Evolutionary conservation across 768 basidiomycete species (phyloP).

Genomic region (Hygrocybe punicea): DNA sequence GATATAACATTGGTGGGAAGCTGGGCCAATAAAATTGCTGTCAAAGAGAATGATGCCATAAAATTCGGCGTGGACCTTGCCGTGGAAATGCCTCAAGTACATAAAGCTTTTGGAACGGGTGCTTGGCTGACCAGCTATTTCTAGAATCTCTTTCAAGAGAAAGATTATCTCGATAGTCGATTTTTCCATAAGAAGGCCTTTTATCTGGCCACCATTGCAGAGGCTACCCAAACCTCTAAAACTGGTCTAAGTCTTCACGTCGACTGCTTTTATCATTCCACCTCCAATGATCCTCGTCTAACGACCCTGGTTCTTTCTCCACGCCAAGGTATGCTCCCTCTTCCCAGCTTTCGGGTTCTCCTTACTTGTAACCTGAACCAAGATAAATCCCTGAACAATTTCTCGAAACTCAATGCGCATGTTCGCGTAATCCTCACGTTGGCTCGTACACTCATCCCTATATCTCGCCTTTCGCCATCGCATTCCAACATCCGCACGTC

Average conservation of each 20-base stretch:
- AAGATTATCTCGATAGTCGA: slow-evolving; percentile 85
- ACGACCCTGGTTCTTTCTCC: slow-evolving; percentile 63
- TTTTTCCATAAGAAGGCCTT: slow-evolving; percentile 92
- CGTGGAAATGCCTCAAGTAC: slow-evolving; percentile 81
- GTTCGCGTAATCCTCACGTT: slow-evolving; percentile 74
- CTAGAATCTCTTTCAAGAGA: slow-evolving; percentile 86
- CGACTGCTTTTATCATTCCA: slow-evolving; percentile 59
- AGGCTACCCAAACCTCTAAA: slow-evolving; percentile 48
- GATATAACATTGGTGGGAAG: slow-evolving; percentile 81
- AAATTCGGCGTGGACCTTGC: slow-evolving; percentile 75
- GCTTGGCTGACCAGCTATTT: slow-evolving; percentile 11
- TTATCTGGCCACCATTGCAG: slow-evolving; percentile 79
- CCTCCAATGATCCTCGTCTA: slow-evolving; percentile 58
- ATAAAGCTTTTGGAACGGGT: slow-evolving; percentile 22
- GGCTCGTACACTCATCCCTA: slow-evolving; percentile 60
- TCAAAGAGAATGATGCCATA: slow-evolving; percentile 64
- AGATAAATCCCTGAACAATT: slow-evolving; percentile 56
- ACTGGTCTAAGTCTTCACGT: slow-evolving; percentile 42
- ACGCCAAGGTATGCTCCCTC: slow-evolving; percentile 42
- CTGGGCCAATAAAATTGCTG: slow-evolving; percentile 75
- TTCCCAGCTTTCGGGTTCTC: slow-evolving; percentile 14
- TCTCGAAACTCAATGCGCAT: slow-evolving; percentile 64
- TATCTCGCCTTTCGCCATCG: slow-evolving; percentile 67
- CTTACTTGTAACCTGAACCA: slow-evolving; percentile 19
- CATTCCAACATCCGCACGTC: slow-evolving; percentile 54